phyloP scores from a whole-genome alignment of 805 yeast species.

The Maudiozyma serrabonitensis region DNA sequence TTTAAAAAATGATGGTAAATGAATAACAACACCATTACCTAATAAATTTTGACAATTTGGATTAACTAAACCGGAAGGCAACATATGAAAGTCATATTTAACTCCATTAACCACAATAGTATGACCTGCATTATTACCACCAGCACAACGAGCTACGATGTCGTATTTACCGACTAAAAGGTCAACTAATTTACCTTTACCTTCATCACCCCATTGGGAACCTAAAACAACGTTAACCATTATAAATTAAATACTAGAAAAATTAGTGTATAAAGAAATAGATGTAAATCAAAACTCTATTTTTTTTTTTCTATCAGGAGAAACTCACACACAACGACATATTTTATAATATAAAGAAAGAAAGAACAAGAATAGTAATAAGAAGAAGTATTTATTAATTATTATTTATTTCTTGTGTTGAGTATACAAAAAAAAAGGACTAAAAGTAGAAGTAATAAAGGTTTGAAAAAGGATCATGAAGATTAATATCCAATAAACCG shows the following conservation, averaged over 20 bases:
- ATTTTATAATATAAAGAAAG: neutral
- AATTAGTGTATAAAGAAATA: no score
- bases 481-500: neutral
- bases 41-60: conserved; percentile 81
- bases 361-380: neutral
- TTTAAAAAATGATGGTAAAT: conserved; percentile 83
- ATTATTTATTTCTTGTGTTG: neutral
- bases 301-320: neutral
- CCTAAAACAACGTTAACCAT: conserved; percentile 79
- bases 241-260: neutral
- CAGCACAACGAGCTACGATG: conserved; percentile 95
- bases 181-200: conserved; percentile 96
- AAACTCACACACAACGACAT: neutral
- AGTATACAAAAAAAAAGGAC: neutral
- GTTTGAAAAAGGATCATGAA: neutral
- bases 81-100: conserved; percentile 97
- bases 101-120: conserved; percentile 85
- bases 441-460: neutral
- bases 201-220: conserved; percentile 99
- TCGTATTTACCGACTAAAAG: conserved; percentile 89
- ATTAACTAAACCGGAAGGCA: conserved; percentile 95
- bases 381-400: neutral
- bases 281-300: no score
- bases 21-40: conserved; percentile 95
- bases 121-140: conserved; percentile 99